Evolutionary conservation across 2,329 filamentous ascomycete genomes (phyloP), one percentile per base, ranked within the genome.

Genomic region (Clonostachys rhizophaga): DNA sequence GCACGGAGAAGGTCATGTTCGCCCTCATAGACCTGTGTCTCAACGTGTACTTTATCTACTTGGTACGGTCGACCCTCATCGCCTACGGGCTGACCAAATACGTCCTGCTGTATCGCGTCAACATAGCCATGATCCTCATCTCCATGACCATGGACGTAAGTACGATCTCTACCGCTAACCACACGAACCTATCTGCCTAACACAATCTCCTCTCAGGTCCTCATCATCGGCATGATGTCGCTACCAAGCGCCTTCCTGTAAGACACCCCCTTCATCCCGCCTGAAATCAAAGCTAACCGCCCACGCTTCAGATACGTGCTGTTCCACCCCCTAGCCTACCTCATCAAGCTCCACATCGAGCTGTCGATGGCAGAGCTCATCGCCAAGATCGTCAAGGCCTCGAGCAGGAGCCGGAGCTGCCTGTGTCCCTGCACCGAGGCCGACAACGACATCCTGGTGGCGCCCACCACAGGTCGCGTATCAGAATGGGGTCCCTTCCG

Each of bases 301-400:
- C 43, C 20, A 36, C 7, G 2, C 11, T 14, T 4, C 3, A 63
- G 60, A 0, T 64, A 59, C 11, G 47, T 64, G 0, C 57, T 57
- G 0, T 64, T 64, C 16, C 70, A 75, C n/a, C 71, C 72, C 0
- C 58, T 76, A 1, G 71, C 69, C 9, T 76, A 74, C 48, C 60
- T 74, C 1, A 59, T 75, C 13, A 76, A 76, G 43, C 61, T 76
- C 8, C 69, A 75, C 43, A 75, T 76, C 47, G 73, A 76, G 47
- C 71, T 76, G 67, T 65, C 64, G 12, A 76, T 76, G 71, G 70
- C 74, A 43, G 69, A 71, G 24, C 65, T 76, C 6, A 75, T 76
- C 49, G 66, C 34, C 24, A 44, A 42, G 34, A 34, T 36, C 24
- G 24, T 30, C 24, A 30, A 30, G 24, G 24, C 24, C 24, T 30